phyloP scores from a whole-genome alignment of 768 basidiomycete species.

The Boletellus ananas region DNA sequence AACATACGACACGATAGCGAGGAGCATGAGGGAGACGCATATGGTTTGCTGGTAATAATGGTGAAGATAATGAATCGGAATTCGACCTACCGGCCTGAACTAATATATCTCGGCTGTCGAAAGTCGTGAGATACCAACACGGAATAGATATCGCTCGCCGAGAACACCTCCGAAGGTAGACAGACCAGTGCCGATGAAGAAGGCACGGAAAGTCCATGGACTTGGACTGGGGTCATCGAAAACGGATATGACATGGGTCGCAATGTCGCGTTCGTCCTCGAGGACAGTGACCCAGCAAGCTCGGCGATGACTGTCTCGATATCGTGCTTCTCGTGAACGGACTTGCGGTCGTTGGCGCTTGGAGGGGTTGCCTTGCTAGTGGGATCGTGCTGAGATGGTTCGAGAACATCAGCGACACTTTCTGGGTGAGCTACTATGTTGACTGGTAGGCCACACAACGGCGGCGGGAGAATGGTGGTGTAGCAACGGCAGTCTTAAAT shows the following conservation, averaged over 20 bases:
- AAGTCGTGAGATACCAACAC: background rate
- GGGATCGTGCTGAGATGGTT: background rate
- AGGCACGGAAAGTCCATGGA: slow-evolving; percentile 41
- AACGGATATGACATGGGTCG: slow-evolving; percentile 44
- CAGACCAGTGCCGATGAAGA: slow-evolving; percentile 53
- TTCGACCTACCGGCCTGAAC: slow-evolving; percentile 47
- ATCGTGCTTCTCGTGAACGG: slow-evolving; percentile 30
- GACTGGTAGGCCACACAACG: background rate
- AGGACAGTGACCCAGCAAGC: slow-evolving; percentile 23
- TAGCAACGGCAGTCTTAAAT: background rate
- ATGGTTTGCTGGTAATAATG: slow-evolving; percentile 43
- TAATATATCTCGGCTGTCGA: slow-evolving; percentile 54
- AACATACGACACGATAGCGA: slow-evolving; percentile 49
- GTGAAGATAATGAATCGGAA: background rate
- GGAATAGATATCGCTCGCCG: slow-evolving; percentile 26
- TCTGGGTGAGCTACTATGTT: slow-evolving; percentile 13
- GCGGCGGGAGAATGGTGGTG: background rate
- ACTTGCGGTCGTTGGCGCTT: slow-evolving; percentile 17
- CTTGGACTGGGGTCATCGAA: slow-evolving; percentile 26
- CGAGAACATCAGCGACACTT: background rate
- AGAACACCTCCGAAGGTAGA: slow-evolving; percentile 49
- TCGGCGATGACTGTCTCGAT: slow-evolving; percentile 25
- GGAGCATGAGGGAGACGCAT: slow-evolving; percentile 49
- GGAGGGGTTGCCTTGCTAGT: background rate
- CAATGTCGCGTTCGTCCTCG: slow-evolving; percentile 44